Evolutionary conservation across 768 basidiomycete species (phyloP), one percentile per base, ranked within the genome.

Genomic region (Rickenella mellea): DNA sequence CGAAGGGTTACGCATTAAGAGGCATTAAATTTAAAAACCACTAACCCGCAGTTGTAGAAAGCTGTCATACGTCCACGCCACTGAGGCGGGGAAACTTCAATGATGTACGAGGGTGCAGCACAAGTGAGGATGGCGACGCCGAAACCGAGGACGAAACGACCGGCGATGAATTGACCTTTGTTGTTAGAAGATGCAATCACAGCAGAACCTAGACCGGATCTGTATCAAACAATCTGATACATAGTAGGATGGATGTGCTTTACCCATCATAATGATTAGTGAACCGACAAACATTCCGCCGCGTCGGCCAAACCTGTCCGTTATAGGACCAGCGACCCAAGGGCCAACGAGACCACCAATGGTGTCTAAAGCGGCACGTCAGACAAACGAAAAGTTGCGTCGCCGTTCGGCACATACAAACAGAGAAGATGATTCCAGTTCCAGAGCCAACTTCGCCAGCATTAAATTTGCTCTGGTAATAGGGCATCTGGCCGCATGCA

Each of bases 21-120:
- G 19, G 12, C 11, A n/a, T 20, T 27, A 20, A 17, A n/a, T 6
- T 27, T 6, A 31, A 6, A n/a, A 11, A 12, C 12, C 22, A 33
- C n/a, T n/a, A 15, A 35, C 5, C 17, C 40, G n/a, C 11, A n/a
- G 45, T 58, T 69, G 59, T 55, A 73, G 65, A 73, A 53, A 42
- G 70, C 73, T 27, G 71, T 68, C 51, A 74, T 54, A 25, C 68
- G 62, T 41, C 70, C 72, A 48, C 73, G 62, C 73, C 71, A 76
- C 59, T 73, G 71, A 14, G 74, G 73, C 33, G 78, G 78, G 11
- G 73, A 70, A 55, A 78, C 73, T 55, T 80, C 78, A 17, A 71
- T 68, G 7, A 70, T 68, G 53, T 76, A 78, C 12, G 70, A 57
- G 4, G 55, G 58, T 2, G 62, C 55, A 40, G 52, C 54, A 35